A percentile compares a stretch with the other conserved stretches of the same genome.
phyloP scores from a whole-genome alignment of 164 flowering plant species.

The Vitis vinifera region ASM3070453v1 NC_081814.1:6613501-6614000 shows the following conservation, averaged over 20 bases:
- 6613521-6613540: neutral
- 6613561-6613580: constrained; percentile 46
- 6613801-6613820: constrained; percentile 58
- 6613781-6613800: constrained; percentile 51
- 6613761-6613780: constrained; percentile 59
- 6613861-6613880: neutral
- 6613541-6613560: constrained; percentile 35
- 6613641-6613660: neutral
- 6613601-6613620: constrained; percentile 62
- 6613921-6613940: too few species aligned
- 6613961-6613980: too few species aligned
- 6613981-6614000: too few species aligned
- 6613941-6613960: too few species aligned
- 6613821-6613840: constrained; percentile 35
- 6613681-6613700: neutral
- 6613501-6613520: neutral
- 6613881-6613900: neutral
- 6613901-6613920: neutral
- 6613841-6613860: neutral
- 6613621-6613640: neutral
- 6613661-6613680: neutral
- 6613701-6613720: neutral
- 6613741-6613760: constrained; percentile 66
- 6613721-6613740: constrained; percentile 34
- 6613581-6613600: constrained; percentile 55